Base-by-base conservation (phyloP, 441 rosid genomes). In the Gossypium laxum region DNA sequence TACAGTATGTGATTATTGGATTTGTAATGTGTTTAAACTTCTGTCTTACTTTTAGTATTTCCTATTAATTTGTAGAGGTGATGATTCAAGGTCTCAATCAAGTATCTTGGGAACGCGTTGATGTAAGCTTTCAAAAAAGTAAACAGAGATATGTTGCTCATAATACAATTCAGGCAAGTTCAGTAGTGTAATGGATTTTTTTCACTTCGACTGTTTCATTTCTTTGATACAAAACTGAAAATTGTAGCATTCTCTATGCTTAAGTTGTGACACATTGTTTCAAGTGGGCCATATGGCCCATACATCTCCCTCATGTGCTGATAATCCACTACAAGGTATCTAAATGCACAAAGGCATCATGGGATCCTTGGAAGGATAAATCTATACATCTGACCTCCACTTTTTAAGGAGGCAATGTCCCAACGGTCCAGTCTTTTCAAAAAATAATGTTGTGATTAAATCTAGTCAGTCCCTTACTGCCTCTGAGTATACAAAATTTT, bases 51-150 rank as follows among this genome's bases (percentile, higher is more conserved):
- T 34, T 19, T 17, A 32, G 54, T 50, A 67, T 60, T 74, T 54
- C 61, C 28, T 18, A 79, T 54, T 70, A 64, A 22, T 69, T 17
- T 82, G 79, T 70, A 89, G 97, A 93, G 87, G 87, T 85, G 83
- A 91, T 91, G 94, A 85, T 93, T 59, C 84, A 77, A 73, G 97
- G 96, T 69, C 90, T 93, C 5, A 77, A 81, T 43, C 96, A 89
- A 77, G 85, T 93, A 70, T 80, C 88, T 14, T 91, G 98, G 98
- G 96, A 93, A 78, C 87, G 97, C 62, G 84, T 93, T 45, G 94
- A 91, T 77, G 97, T 93, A 68, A 93, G 96, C 85, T 93, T 93
- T 82, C 88, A 80, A 75, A 85, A 83, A 74, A 93, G 98, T 78
- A 83, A 56, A 75, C 98, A 91, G 72, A 86, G 98, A 15, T 83